These are phyloP conservation scores for Eudorina sp. DNA, from an alignment of 139 green algal genomes.

Conservation along the genomic window DNA sequence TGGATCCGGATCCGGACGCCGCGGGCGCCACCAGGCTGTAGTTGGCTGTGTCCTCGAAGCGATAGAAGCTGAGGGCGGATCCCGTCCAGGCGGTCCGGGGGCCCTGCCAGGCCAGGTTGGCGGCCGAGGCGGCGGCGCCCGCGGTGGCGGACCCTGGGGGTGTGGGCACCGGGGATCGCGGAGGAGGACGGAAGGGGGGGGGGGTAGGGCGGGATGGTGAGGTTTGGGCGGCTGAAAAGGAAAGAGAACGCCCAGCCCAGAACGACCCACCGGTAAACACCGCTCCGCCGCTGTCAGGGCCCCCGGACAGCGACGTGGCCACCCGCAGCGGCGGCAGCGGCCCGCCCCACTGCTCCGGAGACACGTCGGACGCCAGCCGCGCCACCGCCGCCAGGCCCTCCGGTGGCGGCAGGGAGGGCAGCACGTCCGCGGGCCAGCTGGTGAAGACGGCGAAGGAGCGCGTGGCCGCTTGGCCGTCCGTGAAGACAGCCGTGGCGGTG, in stretches of 20 bases:
- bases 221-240: no score
- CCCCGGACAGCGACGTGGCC: background rate
- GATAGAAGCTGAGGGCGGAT: background rate
- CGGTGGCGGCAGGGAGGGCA: background rate
- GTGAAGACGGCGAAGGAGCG: conserved; percentile 21
- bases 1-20: background rate
- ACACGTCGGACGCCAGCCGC: background rate
- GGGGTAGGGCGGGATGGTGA: background rate
- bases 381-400: background rate
- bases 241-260: no score
- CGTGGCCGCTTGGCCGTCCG: background rate
- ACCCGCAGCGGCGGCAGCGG: conserved; percentile 7
- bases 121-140: background rate
- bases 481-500: conserved; percentile 2
- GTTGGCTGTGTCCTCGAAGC: background rate
- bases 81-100: background rate
- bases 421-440: background rate
- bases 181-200: background rate
- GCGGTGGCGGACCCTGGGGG: background rate
- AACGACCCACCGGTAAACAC: no score
- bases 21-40: background rate
- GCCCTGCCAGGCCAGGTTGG: conserved; percentile 45
- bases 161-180: background rate
- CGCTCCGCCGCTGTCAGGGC: background rate
- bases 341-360: background rate